Conservation (phyloP, 2,329 filamentous ascomycete species). For the Fonsecaea monophora region DNA sequence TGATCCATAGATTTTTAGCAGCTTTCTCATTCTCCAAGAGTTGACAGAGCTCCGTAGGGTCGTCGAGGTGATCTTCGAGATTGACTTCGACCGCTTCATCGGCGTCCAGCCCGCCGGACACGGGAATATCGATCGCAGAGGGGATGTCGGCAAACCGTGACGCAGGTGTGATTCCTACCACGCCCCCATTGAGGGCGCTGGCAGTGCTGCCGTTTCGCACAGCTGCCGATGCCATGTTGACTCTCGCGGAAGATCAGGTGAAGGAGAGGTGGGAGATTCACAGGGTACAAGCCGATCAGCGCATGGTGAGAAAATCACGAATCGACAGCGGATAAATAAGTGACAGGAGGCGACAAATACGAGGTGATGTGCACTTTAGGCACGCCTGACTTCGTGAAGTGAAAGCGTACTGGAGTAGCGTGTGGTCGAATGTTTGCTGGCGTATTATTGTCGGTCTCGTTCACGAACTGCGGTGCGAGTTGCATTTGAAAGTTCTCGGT, state of each 20-base stretch:
- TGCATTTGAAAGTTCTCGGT: conserved; percentile 15
- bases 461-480: conserved; percentile 2
- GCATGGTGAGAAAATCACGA: background rate
- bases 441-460: background rate
- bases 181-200: conserved; percentile 7
- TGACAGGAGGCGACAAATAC: background rate
- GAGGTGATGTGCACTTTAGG: background rate
- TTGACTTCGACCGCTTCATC: conserved; percentile 87
- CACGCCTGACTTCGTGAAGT: background rate
- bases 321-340: background rate
- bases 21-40: conserved; percentile 93
- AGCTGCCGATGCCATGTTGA: conserved; percentile 29
- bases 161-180: conserved; percentile 25
- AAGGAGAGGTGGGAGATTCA: background rate
- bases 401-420: background rate
- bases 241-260: conserved; percentile 12
- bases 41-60: conserved; percentile 92
- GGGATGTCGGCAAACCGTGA: conserved; percentile 68
- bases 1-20: conserved; percentile 94
- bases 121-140: conserved; percentile 68
- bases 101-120: conserved; percentile 65
- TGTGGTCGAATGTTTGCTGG: background rate
- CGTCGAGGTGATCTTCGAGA: conserved; percentile 87
- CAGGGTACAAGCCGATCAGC: background rate
- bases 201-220: conserved; percentile 30